Evolutionary conservation across 1,284 basidiomycete genomes (phyloP).

Genomic region (Pyrrhoderma lamaoense): DNA sequence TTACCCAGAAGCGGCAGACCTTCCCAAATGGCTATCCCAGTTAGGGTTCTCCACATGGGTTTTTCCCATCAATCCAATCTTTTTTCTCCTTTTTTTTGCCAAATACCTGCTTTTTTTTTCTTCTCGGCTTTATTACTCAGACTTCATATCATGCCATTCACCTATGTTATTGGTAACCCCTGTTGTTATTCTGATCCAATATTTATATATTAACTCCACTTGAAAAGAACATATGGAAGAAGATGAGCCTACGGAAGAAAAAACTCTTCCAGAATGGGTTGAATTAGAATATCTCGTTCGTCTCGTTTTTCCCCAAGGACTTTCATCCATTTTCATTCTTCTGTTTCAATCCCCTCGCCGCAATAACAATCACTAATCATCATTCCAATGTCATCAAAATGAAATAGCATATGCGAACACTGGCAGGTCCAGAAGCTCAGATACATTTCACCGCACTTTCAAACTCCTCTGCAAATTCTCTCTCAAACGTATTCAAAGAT

Average conservation of each 20-base stretch:
- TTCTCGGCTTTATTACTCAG: neutral
- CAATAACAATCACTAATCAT: neutral
- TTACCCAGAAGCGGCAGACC: conserved; percentile 1
- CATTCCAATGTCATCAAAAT: neutral
- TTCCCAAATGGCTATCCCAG: conserved; percentile 11
- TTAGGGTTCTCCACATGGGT: neutral
- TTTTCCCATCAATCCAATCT: neutral
- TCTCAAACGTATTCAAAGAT: conserved; percentile 38
- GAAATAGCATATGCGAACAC: conserved; percentile 73
- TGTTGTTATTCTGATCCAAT: neutral
- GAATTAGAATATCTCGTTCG: conserved; percentile 64
- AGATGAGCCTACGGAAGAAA: conserved; percentile 65
- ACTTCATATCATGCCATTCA: conserved; percentile 19
- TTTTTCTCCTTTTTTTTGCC: neutral
- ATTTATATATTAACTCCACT: too few species aligned
- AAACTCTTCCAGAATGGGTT: conserved; percentile 81
- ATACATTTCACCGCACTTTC: conserved; percentile 87
- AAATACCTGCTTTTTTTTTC: neutral
- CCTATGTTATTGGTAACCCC: conserved; percentile 34
- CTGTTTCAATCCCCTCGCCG: neutral
- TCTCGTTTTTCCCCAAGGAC: conserved; percentile 19
- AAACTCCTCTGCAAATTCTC: conserved; percentile 50
- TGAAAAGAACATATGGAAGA: conserved; percentile 89
- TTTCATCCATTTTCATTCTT: conserved; percentile 24
- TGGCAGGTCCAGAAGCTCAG: conserved; percentile 58